Conservation (phyloP, 1,139 yeast genomes). For the Pichia sp. region DNA sequence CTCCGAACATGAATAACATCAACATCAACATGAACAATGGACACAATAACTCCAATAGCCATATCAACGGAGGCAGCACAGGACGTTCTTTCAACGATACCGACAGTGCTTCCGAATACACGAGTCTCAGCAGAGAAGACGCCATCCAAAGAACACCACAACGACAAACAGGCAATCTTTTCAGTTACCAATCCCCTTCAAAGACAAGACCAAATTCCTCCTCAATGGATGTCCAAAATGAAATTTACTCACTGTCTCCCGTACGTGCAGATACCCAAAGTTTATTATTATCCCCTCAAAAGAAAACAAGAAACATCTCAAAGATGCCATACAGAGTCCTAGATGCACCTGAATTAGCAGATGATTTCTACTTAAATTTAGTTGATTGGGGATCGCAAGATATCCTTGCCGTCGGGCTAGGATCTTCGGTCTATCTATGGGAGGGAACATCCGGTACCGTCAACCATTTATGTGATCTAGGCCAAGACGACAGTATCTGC, state of each 20-base stretch:
- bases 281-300: conserved; percentile 76
- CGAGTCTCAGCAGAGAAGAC: conserved; percentile 17
- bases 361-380: conserved; percentile 87
- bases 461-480: conserved; percentile 71
- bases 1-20: conserved; percentile 19
- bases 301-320: conserved; percentile 71
- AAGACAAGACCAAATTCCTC: conserved; percentile 57
- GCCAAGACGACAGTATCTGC: conserved; percentile 63
- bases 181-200: conserved; percentile 70
- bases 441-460: conserved; percentile 87
- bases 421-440: conserved; percentile 87
- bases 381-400: conserved; percentile 97
- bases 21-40: conserved; percentile 11
- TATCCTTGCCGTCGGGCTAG: conserved; percentile 85
- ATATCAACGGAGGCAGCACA: conserved; percentile 8
- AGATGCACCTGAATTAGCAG: conserved; percentile 95
- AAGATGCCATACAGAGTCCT: conserved; percentile 90
- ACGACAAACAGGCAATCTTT: conserved; percentile 57
- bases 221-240: conserved; percentile 62
- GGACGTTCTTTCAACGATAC: conserved; percentile 18
- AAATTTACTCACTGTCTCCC: conserved; percentile 79
- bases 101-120: conserved; percentile 28
- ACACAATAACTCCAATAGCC: conserved; percentile 12
- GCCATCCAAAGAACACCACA: conserved; percentile 40
- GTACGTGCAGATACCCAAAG: conserved; percentile 87